Percentiles rank a stretch among this genome's conserved stretches.
Evolutionary conservation across 1,284 basidiomycete genomes (phyloP).

Genomic region (Termitomyces sp.): DNA sequence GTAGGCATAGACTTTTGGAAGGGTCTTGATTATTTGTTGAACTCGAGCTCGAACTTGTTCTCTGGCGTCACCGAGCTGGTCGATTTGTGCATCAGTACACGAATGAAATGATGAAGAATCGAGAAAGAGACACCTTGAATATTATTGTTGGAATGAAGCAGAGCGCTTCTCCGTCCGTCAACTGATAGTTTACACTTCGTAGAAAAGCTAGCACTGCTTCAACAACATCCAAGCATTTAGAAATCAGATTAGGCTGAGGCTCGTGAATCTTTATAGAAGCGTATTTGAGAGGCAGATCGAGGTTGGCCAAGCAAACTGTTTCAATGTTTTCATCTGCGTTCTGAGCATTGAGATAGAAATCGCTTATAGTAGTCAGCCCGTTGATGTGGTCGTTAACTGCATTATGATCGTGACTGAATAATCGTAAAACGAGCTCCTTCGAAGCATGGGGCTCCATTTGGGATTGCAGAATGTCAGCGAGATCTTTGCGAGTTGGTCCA

Average conservation of each 20-base stretch:
- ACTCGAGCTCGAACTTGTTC: slow-evolving; percentile 71
- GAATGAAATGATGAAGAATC: not conserved
- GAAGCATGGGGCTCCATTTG: slow-evolving; percentile 89
- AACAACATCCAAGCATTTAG: slow-evolving; percentile 87
- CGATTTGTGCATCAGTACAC: not conserved
- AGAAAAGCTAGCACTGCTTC: slow-evolving; percentile 76
- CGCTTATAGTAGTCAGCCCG: slow-evolving; percentile 69
- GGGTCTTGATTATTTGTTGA: slow-evolving; percentile 64
- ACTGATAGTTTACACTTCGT: slow-evolving; percentile 69
- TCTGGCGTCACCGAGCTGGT: slow-evolving; percentile 74
- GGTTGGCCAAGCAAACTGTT: slow-evolving; percentile 80
- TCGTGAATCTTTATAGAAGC: slow-evolving; percentile 87
- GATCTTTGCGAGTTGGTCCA: slow-evolving; percentile 78
- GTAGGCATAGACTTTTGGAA: slow-evolving; percentile 82
- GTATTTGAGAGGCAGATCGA: slow-evolving; percentile 93
- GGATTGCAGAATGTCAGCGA: slow-evolving; percentile 80
- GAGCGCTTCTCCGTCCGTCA: slow-evolving; percentile 84
- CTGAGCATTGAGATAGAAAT: slow-evolving; percentile 64
- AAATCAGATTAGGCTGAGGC: slow-evolving; percentile 87
- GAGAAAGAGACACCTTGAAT: slow-evolving; percentile 63
- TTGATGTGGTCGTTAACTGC: slow-evolving; percentile 90
- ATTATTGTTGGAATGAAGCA: slow-evolving; percentile 90
- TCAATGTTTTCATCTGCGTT: slow-evolving; percentile 59
- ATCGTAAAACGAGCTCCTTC: slow-evolving; percentile 68
- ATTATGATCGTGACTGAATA: slow-evolving; percentile 96